phyloP scores from a whole-genome alignment of 2,329 filamentous ascomycete genomes.

The Verticillium nubilum region DNA sequence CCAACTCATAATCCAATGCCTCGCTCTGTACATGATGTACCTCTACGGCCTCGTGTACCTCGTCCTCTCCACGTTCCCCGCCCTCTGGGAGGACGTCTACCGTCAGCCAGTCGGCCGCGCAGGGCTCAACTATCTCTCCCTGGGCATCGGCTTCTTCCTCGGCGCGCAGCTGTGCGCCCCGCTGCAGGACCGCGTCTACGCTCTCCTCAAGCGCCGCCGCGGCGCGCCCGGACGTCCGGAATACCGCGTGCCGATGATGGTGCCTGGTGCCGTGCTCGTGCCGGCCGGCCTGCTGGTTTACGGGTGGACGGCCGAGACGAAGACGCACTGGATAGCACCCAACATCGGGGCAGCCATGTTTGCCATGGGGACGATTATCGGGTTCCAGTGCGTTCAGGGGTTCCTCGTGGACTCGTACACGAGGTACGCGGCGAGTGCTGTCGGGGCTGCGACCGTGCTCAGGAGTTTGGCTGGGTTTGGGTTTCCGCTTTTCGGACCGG shows the following conservation, averaged over 20 bases:
- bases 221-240: conserved; percentile 31
- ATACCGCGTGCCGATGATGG: conserved; percentile 36
- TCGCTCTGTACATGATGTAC: conserved; percentile 40
- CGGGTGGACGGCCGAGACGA: conserved; percentile 37
- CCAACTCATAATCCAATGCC: conserved; percentile 40
- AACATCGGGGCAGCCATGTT: conserved; percentile 36
- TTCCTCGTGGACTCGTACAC: conserved; percentile 42
- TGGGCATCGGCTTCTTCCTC: conserved; percentile 43
- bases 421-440: conserved; percentile 38
- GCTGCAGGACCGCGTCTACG: conserved; percentile 40
- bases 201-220: conserved; percentile 33
- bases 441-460: conserved; percentile 37
- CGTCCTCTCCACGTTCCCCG: conserved; percentile 43
- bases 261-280: conserved; percentile 32
- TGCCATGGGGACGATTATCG: conserved; percentile 30
- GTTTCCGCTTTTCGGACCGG: conserved; percentile 44
- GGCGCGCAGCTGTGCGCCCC: conserved; percentile 37
- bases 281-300: conserved; percentile 39
- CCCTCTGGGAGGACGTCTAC: conserved; percentile 38
- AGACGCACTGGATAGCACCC: conserved; percentile 39
- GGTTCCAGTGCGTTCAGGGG: conserved; percentile 38
- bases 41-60: conserved; percentile 47
- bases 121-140: conserved; percentile 43
- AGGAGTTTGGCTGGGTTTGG: conserved; percentile 44
- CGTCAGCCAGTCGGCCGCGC: conserved; percentile 34